Evolutionary conservation across 1,284 basidiomycete species (phyloP).

Genomic region (Melampsora americana): DNA sequence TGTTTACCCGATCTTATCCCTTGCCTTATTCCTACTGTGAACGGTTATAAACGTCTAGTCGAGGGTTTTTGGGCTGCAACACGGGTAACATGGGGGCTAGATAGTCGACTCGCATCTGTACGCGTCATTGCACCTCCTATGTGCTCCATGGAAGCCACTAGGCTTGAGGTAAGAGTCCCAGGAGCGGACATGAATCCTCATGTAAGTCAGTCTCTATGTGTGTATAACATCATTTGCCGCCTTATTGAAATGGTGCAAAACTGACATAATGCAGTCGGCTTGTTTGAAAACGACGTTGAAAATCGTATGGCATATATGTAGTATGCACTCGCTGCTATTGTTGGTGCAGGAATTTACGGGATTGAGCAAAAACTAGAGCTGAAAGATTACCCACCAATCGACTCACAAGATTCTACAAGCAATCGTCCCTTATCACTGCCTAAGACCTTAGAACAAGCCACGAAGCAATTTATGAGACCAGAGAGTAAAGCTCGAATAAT

Average conservation of each 20-base stretch:
- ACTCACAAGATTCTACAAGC: not conserved
- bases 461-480: slow-evolving; percentile 30
- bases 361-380: slow-evolving; percentile 1
- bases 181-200: slow-evolving; percentile 44
- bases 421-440: slow-evolving; percentile 12
- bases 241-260: not conserved
- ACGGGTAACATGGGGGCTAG: slow-evolving; percentile 37
- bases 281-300: not conserved
- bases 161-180: slow-evolving; percentile 35
- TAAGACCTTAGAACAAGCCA: slow-evolving; percentile 25
- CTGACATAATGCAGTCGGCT: not conserved
- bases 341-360: slow-evolving; percentile 34
- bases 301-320: not conserved
- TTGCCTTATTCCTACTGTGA: slow-evolving; percentile 52
- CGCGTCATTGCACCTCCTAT: slow-evolving; percentile 39
- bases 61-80: slow-evolving; percentile 61
- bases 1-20: slow-evolving; percentile 71
- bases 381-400: not conserved
- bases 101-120: slow-evolving; percentile 40
- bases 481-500: slow-evolving; percentile 35
- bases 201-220: slow-evolving; percentile 11
- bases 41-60: slow-evolving; percentile 94
- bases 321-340: slow-evolving; percentile 37
- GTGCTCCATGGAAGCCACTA: slow-evolving; percentile 36
- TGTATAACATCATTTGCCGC: too few species aligned